phyloP scores from a whole-genome alignment of 345 rosid species.

The Gossypium thurberi region DNA sequence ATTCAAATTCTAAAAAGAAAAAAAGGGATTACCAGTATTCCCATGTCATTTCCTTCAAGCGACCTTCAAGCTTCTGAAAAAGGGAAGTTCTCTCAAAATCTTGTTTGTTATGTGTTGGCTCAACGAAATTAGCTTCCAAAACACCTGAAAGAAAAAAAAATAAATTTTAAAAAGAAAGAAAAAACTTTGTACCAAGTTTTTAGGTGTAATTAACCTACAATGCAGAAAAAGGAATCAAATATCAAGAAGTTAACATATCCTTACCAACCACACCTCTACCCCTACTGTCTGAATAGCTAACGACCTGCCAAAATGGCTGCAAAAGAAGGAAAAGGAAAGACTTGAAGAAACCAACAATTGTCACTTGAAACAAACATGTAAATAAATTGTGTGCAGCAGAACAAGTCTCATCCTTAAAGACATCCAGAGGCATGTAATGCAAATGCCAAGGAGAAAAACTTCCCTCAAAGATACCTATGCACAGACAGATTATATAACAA shows the following conservation, averaged over 20 bases:
- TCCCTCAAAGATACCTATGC: not conserved
- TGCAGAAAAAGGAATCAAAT: not conserved
- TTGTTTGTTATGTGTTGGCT: conserved; percentile 96
- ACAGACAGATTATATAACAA: not conserved
- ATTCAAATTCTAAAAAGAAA: conserved; percentile 29
- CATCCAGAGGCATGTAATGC: not conserved
- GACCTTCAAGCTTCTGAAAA: conserved; percentile 87
- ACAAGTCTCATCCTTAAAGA: not conserved
- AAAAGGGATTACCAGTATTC: conserved; percentile 67
- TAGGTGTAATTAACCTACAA: not conserved
- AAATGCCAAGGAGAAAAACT: not conserved
- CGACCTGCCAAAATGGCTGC: conserved; percentile 92
- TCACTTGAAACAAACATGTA: not conserved
- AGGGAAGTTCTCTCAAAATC: conserved; percentile 95
- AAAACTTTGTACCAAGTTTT: not conserved
- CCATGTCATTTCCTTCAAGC: conserved; percentile 84
- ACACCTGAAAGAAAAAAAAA: conserved; percentile 43
- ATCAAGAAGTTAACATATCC: conserved; percentile 19
- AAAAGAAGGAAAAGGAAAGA: conserved; percentile 8
- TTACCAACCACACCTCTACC: conserved; percentile 97
- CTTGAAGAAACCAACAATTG: conserved; percentile 7
- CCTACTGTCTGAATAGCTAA: conserved; percentile 34
- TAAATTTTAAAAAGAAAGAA: not conserved
- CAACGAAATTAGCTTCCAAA: conserved; percentile 83
- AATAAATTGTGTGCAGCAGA: not conserved